Evolutionary conservation across 2,329 filamentous ascomycete species (phyloP), one percentile per base, ranked within the genome.

Genomic region (Grosmannia penicillata): DNA sequence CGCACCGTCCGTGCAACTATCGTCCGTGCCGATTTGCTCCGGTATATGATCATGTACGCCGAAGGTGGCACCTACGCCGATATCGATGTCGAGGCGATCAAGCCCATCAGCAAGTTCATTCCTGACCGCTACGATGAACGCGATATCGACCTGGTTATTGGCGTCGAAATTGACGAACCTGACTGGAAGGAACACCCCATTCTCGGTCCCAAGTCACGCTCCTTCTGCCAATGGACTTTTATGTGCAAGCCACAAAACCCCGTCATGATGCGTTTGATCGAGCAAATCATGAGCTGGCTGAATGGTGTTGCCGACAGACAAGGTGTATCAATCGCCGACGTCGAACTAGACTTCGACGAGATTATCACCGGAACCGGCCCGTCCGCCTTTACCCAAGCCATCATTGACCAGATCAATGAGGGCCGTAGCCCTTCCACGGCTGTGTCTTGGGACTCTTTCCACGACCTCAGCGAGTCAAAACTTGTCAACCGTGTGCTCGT

Each of bases 141-240:
- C n/a, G 72, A 80, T n/a, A 66, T 82, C 36, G 73, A 81, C 47
- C 71, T 82, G 63, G 71, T 83, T 17, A 69, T 82, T 21, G 75
- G 78, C 13, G 63, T 83, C 1, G 78, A 83, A 52, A 78, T 82
- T 41, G 78, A 82, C 49, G 69, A 82, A 54, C 78, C 78, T 0
- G 65, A 72, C 8, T 82, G 73, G 56, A 60, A 57, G 15, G 56
- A 73, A 36, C 78, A 82, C 51, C 65, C 72, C 2, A 75, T 82
- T 24, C 61, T 82, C 1, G 78, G 78, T 13, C 66, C 65, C 35
- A 82, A 82, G 56, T 81, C 72, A 27, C 62, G 66, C 46, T 82
- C 77, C 0, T 82, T 83, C 52, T 82, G 78, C 53, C 78, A 82
- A 50, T 83, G 78, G 78, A 82, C 78, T 0, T 80, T 82, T 49